Conservation (phyloP, 805 yeast species). For the Candida railenensis region DNA sequence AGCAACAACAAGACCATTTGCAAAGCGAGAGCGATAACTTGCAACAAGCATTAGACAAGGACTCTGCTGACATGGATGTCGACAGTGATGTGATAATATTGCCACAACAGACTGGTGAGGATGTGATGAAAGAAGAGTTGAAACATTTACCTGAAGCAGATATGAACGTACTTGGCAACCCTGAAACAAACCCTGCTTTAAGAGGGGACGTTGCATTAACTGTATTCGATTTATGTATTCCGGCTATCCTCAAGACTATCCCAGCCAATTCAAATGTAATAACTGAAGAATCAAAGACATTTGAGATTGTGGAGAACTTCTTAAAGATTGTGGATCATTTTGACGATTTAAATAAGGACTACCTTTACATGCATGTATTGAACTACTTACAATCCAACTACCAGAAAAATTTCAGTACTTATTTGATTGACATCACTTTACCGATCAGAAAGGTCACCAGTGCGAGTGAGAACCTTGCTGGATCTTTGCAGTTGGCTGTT, state of each 20-base stretch:
- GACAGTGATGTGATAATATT: constrained; percentile 38
- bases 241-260: constrained; percentile 26
- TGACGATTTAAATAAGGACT: constrained; percentile 63
- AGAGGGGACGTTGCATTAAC: constrained; percentile 51
- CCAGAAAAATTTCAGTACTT: constrained; percentile 34
- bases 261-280: constrained; percentile 20
- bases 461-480: constrained; percentile 48
- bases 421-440: constrained; percentile 57
- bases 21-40: constrained; percentile 26
- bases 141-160: constrained; percentile 84
- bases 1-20: constrained; percentile 57
- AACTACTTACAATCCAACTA: constrained; percentile 47
- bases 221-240: constrained; percentile 35
- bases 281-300: constrained; percentile 37
- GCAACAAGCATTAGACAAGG: constrained; percentile 26
- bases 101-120: constrained; percentile 51
- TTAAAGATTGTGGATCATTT: constrained; percentile 67
- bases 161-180: constrained; percentile 77
- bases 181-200: constrained; percentile 76
- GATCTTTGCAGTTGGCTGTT: constrained; percentile 63
- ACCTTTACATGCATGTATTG: constrained; percentile 66
- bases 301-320: constrained; percentile 39
- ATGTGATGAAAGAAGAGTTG: constrained; percentile 57
- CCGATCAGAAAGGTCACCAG: constrained; percentile 57
- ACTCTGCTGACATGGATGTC: constrained; percentile 21